Evolutionary conservation across 352 stramenopile genomes (phyloP).

Genomic region (Globisporangium ultimum): DNA sequence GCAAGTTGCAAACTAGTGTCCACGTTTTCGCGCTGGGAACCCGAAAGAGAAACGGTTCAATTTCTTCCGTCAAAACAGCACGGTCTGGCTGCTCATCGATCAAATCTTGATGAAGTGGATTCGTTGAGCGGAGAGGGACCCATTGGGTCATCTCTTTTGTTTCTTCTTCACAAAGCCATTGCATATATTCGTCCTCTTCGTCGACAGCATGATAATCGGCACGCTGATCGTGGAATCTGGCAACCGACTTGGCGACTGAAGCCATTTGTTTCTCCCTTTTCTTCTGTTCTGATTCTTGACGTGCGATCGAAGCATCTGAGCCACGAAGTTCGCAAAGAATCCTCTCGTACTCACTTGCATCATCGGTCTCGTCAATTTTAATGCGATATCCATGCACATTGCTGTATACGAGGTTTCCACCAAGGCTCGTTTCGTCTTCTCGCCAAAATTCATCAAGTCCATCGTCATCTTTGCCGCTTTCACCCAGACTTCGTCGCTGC

Average conservation of each 20-base stretch:
- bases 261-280: constrained; percentile 29
- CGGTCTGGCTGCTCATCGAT: constrained; percentile 67
- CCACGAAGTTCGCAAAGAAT: constrained; percentile 70
- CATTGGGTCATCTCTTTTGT: constrained; percentile 41
- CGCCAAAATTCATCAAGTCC: constrained; percentile 4
- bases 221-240: constrained; percentile 54
- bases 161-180: constrained; percentile 49
- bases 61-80: constrained; percentile 64
- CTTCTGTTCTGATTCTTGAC: constrained; percentile 23
- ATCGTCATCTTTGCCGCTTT: constrained; percentile 4
- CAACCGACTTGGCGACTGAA: constrained; percentile 17
- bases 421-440: neutral
- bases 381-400: constrained; percentile 83
- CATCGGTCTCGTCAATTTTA: constrained; percentile 51
- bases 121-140: constrained; percentile 42
- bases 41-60: constrained; percentile 73
- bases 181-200: constrained; percentile 34
- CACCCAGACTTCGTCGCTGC: no score
- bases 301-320: constrained; percentile 30
- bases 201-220: constrained; percentile 31
- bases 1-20: constrained; percentile 30
- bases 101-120: constrained; percentile 37
- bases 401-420: constrained; percentile 55
- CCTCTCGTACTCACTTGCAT: constrained; percentile 64
- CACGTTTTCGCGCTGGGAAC: constrained; percentile 33